Conservation (phyloP, 306 rosid species). For the Hippophae tibetana region DNA sequence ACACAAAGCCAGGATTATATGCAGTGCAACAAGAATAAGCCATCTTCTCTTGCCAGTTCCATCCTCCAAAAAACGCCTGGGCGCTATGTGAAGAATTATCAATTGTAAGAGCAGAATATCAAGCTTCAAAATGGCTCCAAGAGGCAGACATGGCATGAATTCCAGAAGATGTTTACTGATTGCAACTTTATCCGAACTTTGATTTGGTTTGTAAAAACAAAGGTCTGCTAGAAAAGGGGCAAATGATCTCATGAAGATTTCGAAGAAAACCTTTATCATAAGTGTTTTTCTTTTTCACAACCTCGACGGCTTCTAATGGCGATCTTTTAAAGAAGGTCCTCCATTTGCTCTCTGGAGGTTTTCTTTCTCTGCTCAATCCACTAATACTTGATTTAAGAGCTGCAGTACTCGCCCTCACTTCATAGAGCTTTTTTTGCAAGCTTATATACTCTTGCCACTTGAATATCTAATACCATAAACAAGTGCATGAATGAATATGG, state of each 20-base stretch:
- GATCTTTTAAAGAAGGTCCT: slow-evolving; percentile 52
- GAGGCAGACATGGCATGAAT: background rate
- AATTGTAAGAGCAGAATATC: background rate
- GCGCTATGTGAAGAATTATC: too few species aligned
- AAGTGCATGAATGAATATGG: background rate
- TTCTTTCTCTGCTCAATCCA: slow-evolving; percentile 39
- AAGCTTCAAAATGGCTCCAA: background rate
- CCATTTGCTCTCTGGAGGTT: slow-evolving; percentile 61
- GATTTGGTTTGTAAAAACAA: slow-evolving; percentile 35
- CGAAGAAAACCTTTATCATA: slow-evolving; percentile 58
- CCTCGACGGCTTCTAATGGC: slow-evolving; percentile 45
- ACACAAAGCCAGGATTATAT: too few species aligned
- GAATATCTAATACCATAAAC: slow-evolving; percentile 48
- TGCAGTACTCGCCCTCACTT: slow-evolving; percentile 59
- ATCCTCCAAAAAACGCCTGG: too few species aligned
- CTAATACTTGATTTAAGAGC: slow-evolving; percentile 50
- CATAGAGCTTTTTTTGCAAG: slow-evolving; percentile 65
- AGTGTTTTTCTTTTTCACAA: slow-evolving; percentile 49
- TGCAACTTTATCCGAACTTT: slow-evolving; percentile 43
- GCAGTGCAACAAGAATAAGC: too few species aligned
- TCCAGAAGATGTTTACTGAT: background rate
- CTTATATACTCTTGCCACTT: slow-evolving; percentile 84
- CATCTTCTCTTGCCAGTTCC: too few species aligned
- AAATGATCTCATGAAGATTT: slow-evolving; percentile 56
- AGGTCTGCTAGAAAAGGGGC: slow-evolving; percentile 51